Conservation (phyloP, 2,329 filamentous ascomycete species). For the Scedosporium dehoogii region DNA sequence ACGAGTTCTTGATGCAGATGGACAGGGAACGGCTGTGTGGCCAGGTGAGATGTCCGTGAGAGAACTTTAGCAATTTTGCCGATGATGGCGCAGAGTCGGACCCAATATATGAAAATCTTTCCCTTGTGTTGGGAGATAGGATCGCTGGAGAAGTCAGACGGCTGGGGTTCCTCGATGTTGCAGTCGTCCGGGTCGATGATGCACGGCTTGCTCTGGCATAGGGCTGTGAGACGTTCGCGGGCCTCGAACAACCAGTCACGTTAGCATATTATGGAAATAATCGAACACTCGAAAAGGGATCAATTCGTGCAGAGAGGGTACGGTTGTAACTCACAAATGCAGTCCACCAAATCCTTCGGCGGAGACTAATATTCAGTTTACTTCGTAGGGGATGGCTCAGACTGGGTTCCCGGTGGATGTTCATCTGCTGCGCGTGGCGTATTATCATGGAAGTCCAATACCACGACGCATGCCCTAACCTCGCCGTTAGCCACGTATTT, state of each 20-base stretch:
- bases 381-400: conserved; percentile 13
- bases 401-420: conserved; percentile 28
- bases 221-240: conserved; percentile 26
- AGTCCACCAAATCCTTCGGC: conserved; percentile 32
- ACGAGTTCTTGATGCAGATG: conserved; percentile 22
- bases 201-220: conserved; percentile 32
- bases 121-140: conserved; percentile 21
- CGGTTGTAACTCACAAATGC: conserved; percentile 18
- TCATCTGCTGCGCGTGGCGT: conserved; percentile 32
- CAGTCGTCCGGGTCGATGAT: conserved; percentile 32
- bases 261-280: not conserved
- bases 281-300: too few relatives aligned
- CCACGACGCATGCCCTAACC: conserved; percentile 24
- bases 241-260: conserved; percentile 11
- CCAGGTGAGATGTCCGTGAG: conserved; percentile 14
- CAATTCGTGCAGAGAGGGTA: too few relatives aligned
- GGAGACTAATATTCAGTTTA: conserved; percentile 15
- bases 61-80: conserved; percentile 28
- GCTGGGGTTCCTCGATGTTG: conserved; percentile 24
- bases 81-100: conserved; percentile 28
- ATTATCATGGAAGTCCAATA: conserved; percentile 35
- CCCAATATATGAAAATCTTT: conserved; percentile 30
- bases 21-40: conserved; percentile 12
- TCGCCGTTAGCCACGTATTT: too few relatives aligned
- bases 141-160: conserved; percentile 27